These are phyloP conservation scores for Trichoderma sp. DNA, from an alignment of 2,329 filamentous ascomycete genomes.

Conservation along the genomic window DNA sequence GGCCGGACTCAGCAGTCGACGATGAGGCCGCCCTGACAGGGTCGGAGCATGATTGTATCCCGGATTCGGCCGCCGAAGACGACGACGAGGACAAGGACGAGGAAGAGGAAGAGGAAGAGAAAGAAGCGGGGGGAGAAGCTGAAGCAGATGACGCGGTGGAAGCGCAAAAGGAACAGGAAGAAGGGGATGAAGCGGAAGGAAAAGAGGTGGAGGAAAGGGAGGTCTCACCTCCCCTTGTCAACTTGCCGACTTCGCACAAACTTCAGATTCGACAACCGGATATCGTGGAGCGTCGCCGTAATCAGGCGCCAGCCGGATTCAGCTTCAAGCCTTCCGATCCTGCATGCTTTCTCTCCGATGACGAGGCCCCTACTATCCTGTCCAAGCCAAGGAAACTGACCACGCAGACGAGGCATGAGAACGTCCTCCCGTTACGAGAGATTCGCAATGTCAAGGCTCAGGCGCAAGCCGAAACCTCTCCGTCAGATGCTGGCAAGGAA, in stretches of 20 bases:
- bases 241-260: constrained; percentile 13
- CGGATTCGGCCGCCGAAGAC: constrained; percentile 17
- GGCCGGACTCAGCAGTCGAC: neutral
- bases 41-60: constrained; percentile 20
- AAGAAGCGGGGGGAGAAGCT: neutral
- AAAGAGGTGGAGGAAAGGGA: neutral
- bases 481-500: neutral
- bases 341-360: constrained; percentile 41
- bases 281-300: neutral
- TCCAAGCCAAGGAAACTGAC: constrained; percentile 24
- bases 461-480: neutral
- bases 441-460: constrained; percentile 2
- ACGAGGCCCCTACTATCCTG: constrained; percentile 41
- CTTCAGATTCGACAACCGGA: constrained; percentile 24
- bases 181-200: neutral
- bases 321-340: constrained; percentile 22
- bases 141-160: neutral
- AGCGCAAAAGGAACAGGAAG: neutral
- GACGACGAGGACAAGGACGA: neutral
- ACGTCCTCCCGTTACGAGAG: neutral
- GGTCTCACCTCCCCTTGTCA: neutral
- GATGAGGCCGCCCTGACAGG: neutral
- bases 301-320: neutral
- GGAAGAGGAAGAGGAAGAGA: constrained; percentile 3
- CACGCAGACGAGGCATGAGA: neutral